Conservation (phyloP, 2,329 filamentous ascomycete genomes). For the Diaporthe sp. region DNA sequence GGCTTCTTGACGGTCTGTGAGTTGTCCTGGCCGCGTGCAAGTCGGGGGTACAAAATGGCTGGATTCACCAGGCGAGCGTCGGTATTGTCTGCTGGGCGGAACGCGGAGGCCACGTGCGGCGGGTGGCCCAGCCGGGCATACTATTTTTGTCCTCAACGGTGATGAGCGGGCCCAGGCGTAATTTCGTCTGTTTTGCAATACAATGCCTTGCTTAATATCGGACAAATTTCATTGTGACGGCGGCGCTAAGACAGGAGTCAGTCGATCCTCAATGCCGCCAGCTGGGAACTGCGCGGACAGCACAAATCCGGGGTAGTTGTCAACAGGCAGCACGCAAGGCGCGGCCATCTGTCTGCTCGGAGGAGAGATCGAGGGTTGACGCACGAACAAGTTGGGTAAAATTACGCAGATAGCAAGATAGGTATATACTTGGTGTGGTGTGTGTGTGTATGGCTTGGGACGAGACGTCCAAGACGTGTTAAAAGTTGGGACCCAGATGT, state of each 20-base stretch:
- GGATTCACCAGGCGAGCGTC: background rate
- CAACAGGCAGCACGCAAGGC: background rate
- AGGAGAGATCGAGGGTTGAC: background rate
- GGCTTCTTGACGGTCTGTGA: background rate
- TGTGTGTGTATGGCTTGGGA: background rate
- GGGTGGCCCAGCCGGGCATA: background rate
- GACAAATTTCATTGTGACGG: conserved; percentile 21
- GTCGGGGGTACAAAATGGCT: background rate
- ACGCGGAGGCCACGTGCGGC: background rate
- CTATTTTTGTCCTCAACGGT: conserved; percentile 20
- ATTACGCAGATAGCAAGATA: background rate
- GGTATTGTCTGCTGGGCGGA: background rate
- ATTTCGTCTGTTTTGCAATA: conserved; percentile 3
- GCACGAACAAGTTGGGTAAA: background rate
- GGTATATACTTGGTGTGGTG: conserved; percentile 2
- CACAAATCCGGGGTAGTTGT: background rate
- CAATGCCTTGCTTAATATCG: background rate
- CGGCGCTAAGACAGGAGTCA: conserved; percentile 1
- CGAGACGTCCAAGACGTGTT: conserved; percentile 11
- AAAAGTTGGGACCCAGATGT: conserved; percentile 21
- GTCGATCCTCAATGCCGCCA: background rate
- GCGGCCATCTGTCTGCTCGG: background rate
- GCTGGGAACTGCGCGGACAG: background rate
- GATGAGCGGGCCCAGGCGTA: conserved; percentile 13
- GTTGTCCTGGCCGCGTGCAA: background rate